Evolutionary conservation across 352 stramenopile species (phyloP).

Genomic region (Globisporangium radiosum): DNA sequence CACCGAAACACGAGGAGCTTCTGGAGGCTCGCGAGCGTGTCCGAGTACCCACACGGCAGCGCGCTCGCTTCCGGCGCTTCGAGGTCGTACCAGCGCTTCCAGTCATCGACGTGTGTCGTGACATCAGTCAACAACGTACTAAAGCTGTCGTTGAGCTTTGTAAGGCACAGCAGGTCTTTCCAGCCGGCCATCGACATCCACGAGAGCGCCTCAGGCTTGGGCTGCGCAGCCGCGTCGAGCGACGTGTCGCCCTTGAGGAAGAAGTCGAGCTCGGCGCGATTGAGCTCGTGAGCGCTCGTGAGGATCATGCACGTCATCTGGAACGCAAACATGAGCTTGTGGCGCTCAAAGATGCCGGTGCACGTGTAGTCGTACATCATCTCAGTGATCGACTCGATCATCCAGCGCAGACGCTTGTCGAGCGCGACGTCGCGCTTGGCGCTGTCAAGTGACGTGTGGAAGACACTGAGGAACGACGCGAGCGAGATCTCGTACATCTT

Average conservation of each 20-base stretch:
- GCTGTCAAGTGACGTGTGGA: slow-evolving; percentile 86
- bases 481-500: slow-evolving; percentile 96
- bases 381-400: slow-evolving; percentile 88
- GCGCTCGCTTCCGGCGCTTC: slow-evolving; percentile 83
- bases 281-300: slow-evolving; percentile 72
- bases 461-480: slow-evolving; percentile 89
- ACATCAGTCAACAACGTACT: slow-evolving; percentile 44
- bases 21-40: slow-evolving; percentile 82
- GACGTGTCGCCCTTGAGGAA: slow-evolving; percentile 96
- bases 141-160: slow-evolving; percentile 68
- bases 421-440: slow-evolving; percentile 90
- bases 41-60: slow-evolving; percentile 78
- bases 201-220: slow-evolving; percentile 57
- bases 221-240: slow-evolving; percentile 66
- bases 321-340: slow-evolving; percentile 97
- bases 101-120: slow-evolving; percentile 42
- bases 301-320: slow-evolving; percentile 96
- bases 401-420: slow-evolving; percentile 80
- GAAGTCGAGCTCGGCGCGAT: slow-evolving; percentile 89
- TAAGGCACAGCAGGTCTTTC: slow-evolving; percentile 90
- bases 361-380: slow-evolving; percentile 97
- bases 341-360: slow-evolving; percentile 95
- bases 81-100: slow-evolving; percentile 93
- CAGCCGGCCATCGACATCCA: slow-evolving; percentile 89
- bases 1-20: slow-evolving; percentile 91